These are phyloP conservation scores for Cutaneotrichosporon arboriforme DNA, from an alignment of 1,284 basidiomycete species.

Conservation along the genomic window DNA sequence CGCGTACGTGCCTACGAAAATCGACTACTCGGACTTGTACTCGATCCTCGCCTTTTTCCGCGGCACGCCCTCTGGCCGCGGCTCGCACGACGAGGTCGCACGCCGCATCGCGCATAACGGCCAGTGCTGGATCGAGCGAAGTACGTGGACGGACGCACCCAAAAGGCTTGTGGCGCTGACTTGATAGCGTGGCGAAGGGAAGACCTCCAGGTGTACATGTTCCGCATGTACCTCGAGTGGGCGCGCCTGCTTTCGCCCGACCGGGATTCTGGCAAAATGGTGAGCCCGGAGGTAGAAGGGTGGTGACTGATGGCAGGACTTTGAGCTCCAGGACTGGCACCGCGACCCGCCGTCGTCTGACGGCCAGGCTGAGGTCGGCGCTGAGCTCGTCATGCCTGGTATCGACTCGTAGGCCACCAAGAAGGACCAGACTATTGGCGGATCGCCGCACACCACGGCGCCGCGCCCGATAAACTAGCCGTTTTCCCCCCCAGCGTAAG, in stretches of 20 bases:
- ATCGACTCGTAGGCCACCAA: conserved; percentile 3
- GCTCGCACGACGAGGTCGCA: conserved; percentile 48
- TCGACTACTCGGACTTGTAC: conserved; percentile 49
- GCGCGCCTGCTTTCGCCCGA: conserved; percentile 53
- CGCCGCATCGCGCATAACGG: conserved; percentile 48
- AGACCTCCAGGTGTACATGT: conserved; percentile 48
- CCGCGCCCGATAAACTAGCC: too few species aligned
- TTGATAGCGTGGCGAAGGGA: conserved; percentile 42
- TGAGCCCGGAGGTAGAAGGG: conserved; percentile 14
- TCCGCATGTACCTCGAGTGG: conserved; percentile 55
- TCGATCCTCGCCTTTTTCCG: conserved; percentile 50
- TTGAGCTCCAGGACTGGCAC: conserved; percentile 20
- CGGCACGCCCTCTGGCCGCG: conserved; percentile 41
- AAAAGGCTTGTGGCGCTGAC: background rate
- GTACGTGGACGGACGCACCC: too few species aligned
- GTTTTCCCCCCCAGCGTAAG: too few species aligned
- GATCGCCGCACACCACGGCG: too few species aligned
- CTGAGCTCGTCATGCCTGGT: conserved; percentile 8
- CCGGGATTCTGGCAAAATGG: conserved; percentile 51
- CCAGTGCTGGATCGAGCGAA: conserved; percentile 50
- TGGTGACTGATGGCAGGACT: conserved; percentile 22
- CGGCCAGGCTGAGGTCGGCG: background rate
- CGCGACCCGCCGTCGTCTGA: conserved; percentile 2
- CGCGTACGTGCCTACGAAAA: conserved; percentile 48
- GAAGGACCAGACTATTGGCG: too few species aligned